Conservation (phyloP, 768 basidiomycete species). For the Austroboletus eburneus region DNA sequence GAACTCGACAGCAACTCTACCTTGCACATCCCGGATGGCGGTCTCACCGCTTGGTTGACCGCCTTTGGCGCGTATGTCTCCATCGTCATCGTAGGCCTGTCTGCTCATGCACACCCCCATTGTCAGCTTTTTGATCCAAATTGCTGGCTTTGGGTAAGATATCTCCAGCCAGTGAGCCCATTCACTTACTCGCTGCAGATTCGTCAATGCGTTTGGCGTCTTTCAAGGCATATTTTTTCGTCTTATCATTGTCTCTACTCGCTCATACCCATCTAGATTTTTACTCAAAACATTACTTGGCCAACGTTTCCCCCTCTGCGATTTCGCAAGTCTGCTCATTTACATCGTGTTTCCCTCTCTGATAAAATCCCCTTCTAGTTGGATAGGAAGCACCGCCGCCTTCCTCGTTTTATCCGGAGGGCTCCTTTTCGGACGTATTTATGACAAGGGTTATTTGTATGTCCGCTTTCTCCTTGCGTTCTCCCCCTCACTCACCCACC, state of each 20-base stretch:
- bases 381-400: slow-evolving; percentile 49
- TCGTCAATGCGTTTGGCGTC: slow-evolving; percentile 36
- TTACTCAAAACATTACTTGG: slow-evolving; percentile 35
- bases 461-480: slow-evolving; percentile 2
- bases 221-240: slow-evolving; percentile 32
- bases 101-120: neutral
- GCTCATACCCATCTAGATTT: slow-evolving; percentile 29
- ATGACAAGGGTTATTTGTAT: slow-evolving; percentile 51
- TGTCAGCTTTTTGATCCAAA: slow-evolving; percentile 33
- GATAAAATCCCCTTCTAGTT: slow-evolving; percentile 19
- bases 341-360: neutral
- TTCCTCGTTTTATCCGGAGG: slow-evolving; percentile 42
- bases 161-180: neutral
- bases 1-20: neutral
- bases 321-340: slow-evolving; percentile 29
- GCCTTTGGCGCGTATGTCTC: slow-evolving; percentile 19
- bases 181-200: slow-evolving; percentile 16
- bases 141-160: slow-evolving; percentile 35
- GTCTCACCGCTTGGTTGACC: slow-evolving; percentile 23
- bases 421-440: slow-evolving; percentile 44
- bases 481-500: neutral
- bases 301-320: slow-evolving; percentile 32
- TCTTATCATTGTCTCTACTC: neutral
- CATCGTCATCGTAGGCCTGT: neutral
- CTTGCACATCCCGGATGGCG: slow-evolving; percentile 20